A percentile compares a stretch with the other conserved stretches of the same genome.
Evolutionary conservation across 2,329 filamentous ascomycete species (phyloP).

Genomic region (Penicillium hesseltinei): DNA sequence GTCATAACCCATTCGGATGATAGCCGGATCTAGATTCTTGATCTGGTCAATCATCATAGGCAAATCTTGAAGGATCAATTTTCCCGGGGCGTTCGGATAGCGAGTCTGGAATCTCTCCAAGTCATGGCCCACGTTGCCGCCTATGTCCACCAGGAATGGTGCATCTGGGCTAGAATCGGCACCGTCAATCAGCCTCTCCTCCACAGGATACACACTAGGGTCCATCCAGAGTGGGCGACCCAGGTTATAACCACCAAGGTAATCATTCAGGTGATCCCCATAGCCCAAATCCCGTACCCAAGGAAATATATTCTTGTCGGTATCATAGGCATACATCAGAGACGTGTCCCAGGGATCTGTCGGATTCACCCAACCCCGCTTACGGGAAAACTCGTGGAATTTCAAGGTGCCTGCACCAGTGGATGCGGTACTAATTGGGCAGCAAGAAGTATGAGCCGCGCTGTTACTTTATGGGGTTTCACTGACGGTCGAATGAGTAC

Average conservation of each 20-base stretch:
- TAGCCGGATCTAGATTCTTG: constrained; percentile 2
- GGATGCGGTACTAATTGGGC: not conserved
- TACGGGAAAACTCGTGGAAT: constrained; percentile 11
- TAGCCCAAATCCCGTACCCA: not conserved
- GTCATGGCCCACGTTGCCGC: constrained; percentile 1
- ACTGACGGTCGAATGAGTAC: not conserved
- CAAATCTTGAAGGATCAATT: constrained; percentile 5
- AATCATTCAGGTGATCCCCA: not conserved
- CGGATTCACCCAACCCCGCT: constrained; percentile 9
- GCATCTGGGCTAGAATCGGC: not conserved
- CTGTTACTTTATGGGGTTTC: not conserved
- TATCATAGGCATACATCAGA: constrained; percentile 11
- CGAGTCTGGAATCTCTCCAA: not conserved
- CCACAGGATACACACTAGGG: not conserved
- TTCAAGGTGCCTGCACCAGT: constrained; percentile 3
- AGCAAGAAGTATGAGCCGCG: not conserved
- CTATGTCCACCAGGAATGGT: constrained; percentile 2
- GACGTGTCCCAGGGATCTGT: constrained; percentile 1
- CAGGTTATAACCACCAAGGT: not conserved
- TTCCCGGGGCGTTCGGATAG: not conserved
- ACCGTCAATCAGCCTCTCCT: not conserved
- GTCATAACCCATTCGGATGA: constrained; percentile 4
- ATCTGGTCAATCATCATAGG: constrained; percentile 3
- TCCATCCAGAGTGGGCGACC: not conserved
- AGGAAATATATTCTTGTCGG: not conserved